Evolutionary conservation across 2,329 filamentous ascomycete species (phyloP).

Genomic region (Ceratocystis papillata): DNA sequence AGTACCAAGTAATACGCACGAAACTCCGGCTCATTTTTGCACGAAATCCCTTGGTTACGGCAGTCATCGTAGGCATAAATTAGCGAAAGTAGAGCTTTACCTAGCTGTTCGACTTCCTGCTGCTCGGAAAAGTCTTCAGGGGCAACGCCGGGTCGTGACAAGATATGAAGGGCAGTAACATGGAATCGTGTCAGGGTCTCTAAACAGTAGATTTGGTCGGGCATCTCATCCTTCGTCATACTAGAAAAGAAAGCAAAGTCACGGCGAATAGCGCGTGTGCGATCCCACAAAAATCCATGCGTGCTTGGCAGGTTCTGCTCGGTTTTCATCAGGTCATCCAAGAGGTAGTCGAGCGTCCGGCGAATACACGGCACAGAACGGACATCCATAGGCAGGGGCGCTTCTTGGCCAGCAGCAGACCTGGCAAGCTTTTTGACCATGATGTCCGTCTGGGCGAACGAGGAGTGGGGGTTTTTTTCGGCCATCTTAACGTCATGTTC

Average conservation of each 20-base stretch:
- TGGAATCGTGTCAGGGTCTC: slow-evolving; percentile 59
- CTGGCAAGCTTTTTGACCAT: slow-evolving; percentile 60
- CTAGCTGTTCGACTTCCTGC: slow-evolving; percentile 57
- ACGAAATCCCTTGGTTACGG: slow-evolving; percentile 45
- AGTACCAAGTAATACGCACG: slow-evolving; percentile 54
- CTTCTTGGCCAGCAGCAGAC: slow-evolving; percentile 57
- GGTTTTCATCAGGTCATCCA: slow-evolving; percentile 46
- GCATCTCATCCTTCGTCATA: slow-evolving; percentile 46
- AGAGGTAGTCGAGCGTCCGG: slow-evolving; percentile 51
- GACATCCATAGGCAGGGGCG: slow-evolving; percentile 57
- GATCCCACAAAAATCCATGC: slow-evolving; percentile 58
- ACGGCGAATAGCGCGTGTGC: slow-evolving; percentile 55
- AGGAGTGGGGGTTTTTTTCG: slow-evolving; percentile 41
- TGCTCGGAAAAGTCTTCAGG: slow-evolving; percentile 54
- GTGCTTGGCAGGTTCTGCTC: slow-evolving; percentile 45
- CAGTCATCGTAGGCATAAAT: slow-evolving; percentile 58
- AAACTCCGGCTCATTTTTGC: slow-evolving; percentile 55
- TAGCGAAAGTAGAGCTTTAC: slow-evolving; percentile 53
- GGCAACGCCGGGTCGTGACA: slow-evolving; percentile 46
- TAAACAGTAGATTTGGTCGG: slow-evolving; percentile 50
- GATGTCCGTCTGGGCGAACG: slow-evolving; percentile 39
- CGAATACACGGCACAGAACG: slow-evolving; percentile 49
- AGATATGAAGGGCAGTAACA: slow-evolving; percentile 52
- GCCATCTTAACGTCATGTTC: slow-evolving; percentile 48
- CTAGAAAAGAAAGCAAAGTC: slow-evolving; percentile 59